phyloP scores from a whole-genome alignment of 805 yeast genomes.

The Saccharomycopsis sp. region DNA sequence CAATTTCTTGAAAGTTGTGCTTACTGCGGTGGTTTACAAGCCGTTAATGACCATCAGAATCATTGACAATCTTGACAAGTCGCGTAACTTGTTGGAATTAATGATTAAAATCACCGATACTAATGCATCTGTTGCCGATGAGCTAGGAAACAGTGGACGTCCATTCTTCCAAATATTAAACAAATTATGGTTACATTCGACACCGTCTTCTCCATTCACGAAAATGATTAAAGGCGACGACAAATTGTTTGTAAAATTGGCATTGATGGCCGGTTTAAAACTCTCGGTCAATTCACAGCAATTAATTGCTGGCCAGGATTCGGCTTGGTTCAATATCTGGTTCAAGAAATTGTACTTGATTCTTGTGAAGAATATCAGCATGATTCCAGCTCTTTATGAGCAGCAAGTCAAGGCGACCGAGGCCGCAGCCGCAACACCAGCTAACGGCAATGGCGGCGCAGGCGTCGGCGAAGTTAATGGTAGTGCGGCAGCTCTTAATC shows the following conservation, averaged over 20 bases:
- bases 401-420: neutral
- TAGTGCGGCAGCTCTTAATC: neutral
- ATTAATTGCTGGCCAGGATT: neutral
- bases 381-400: slow-evolving; percentile 7
- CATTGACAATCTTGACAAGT: slow-evolving; percentile 9
- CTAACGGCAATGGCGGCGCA: neutral
- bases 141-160: neutral
- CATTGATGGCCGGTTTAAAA: slow-evolving; percentile 9
- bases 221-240: slow-evolving; percentile 13
- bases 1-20: slow-evolving; percentile 15
- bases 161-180: slow-evolving; percentile 17
- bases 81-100: slow-evolving; percentile 8
- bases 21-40: slow-evolving; percentile 10
- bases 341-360: slow-evolving; percentile 10
- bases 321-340: slow-evolving; percentile 4
- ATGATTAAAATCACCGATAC: slow-evolving; percentile 14
- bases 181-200: slow-evolving; percentile 14
- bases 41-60: slow-evolving; percentile 12
- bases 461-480: neutral
- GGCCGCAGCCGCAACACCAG: neutral
- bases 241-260: slow-evolving; percentile 11
- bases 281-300: neutral
- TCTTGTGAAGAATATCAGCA: slow-evolving; percentile 4
- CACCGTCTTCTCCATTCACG: slow-evolving; percentile 12
- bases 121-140: slow-evolving; percentile 8